Base-by-base conservation (phyloP, 2,329 filamentous ascomycete species). In the Myriosclerotinia curreyana region DNA sequence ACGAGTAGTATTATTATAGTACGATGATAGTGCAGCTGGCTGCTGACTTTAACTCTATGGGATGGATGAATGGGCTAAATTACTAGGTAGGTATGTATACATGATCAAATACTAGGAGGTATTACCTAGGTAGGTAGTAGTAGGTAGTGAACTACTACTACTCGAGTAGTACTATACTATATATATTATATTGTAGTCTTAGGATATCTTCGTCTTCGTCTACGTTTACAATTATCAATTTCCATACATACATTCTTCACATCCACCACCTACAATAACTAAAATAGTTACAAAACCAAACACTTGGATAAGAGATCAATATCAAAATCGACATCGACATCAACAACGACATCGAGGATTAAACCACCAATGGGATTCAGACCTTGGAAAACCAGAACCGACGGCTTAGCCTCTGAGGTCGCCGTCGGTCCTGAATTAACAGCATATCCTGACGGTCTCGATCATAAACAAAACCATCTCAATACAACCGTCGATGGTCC, bases 311-410 rank as follows among this genome's bases (percentile, higher is more conserved):
- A 28, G 22, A 31, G 20, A 42, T 55, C 36, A 9, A 11, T 5
- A 31, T 31, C 28, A 6, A 31, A 4, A 31, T 31, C 28, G 5
- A 31, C 28, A 31, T 31, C 28, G 5, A 38, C 36, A 9, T 38
- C 12, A 14, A 38, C 12, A 38, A 11, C 5, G 53, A n/a, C 17
- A 42, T 8, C 17, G 6, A 20, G 9, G 17, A 28, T 42, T 25
- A 55, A 20, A 40, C 11, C 42, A 59, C 5, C 42, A 59, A 59
- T 59, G 55, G 28, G 28, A 20, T 36, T 59, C 14, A 48, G 28
- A 36, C 55, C 42, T 25, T 59, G 59, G 59, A 62, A 22, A 54
- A 20, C 49, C 3, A 62, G 44, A 22, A 62, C 59, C 25, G 59
- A 62, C 9, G 49, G 59, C 14, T 20, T 44, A 15, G 59, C 31